These are phyloP conservation scores for Vachellia collinsii DNA, from an alignment of 306 rosid species.

Conservation along the genomic window DNA sequence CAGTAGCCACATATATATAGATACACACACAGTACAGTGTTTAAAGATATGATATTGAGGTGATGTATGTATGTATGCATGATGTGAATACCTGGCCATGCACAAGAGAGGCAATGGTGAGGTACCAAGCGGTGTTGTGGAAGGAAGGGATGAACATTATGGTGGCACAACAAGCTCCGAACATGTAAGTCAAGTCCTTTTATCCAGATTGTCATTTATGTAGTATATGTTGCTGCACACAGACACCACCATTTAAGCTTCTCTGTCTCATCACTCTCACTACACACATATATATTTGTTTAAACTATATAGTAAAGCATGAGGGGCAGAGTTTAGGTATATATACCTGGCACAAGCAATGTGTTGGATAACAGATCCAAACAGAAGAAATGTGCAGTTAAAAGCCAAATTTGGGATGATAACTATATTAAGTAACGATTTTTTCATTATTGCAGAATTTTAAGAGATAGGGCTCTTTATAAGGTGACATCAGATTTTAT, in stretches of 20 bases:
- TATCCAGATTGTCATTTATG: too few relatives aligned
- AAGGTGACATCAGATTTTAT: slow-evolving; percentile 98
- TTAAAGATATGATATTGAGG: too few relatives aligned
- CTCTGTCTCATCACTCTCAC: not conserved
- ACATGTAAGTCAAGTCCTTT: too few relatives aligned
- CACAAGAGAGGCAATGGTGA: not conserved
- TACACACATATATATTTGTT: too few relatives aligned
- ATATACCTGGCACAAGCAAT: slow-evolving; percentile 78
- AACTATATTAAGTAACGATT: slow-evolving; percentile 20
- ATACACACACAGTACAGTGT: too few relatives aligned
- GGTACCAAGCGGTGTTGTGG: too few relatives aligned
- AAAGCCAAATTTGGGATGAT: slow-evolving; percentile 67
- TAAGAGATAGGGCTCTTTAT: slow-evolving; percentile 98
- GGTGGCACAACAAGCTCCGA: too few relatives aligned
- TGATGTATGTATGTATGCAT: too few relatives aligned
- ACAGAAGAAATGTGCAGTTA: slow-evolving; percentile 91
- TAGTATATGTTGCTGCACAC: slow-evolving; percentile 34
- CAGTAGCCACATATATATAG: too few relatives aligned
- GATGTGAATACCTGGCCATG: slow-evolving; percentile 61
- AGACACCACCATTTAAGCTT: slow-evolving; percentile 33
- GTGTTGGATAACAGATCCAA: slow-evolving; percentile 77
- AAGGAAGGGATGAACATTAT: too few relatives aligned
- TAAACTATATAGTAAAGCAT: too few relatives aligned
- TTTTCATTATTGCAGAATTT: slow-evolving; percentile 61
- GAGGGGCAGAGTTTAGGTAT: not conserved